Percentiles rank a stretch among this genome's conserved stretches.
Conservation (phyloP, 2,329 filamentous ascomycete species). For the Didymosphaeria variabile region DNA sequence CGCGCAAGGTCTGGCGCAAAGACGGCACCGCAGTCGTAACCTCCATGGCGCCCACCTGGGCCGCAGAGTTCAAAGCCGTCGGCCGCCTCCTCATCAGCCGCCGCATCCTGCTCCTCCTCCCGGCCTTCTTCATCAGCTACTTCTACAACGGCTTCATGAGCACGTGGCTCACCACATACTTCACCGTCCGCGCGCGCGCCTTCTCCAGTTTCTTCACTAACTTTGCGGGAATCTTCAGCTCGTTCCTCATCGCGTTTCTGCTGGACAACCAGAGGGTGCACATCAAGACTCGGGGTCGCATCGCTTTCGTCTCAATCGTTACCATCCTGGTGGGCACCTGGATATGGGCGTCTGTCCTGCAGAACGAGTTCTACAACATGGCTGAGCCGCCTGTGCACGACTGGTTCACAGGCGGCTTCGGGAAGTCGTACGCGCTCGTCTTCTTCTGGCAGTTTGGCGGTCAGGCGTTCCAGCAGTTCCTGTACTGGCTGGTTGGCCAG, state of each 20-base stretch:
- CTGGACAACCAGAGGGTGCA: conserved; percentile 45
- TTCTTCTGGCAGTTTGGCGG: conserved; percentile 50
- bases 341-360: conserved; percentile 47
- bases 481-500: conserved; percentile 50
- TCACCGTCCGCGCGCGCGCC: conserved; percentile 46
- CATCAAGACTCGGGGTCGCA: conserved; percentile 44
- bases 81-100: conserved; percentile 42
- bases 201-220: conserved; percentile 50
- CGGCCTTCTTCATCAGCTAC: conserved; percentile 50
- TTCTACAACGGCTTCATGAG: conserved; percentile 50
- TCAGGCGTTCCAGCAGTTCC: conserved; percentile 49
- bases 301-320: conserved; percentile 41
- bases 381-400: conserved; percentile 39
- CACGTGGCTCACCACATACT: conserved; percentile 47
- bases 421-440: conserved; percentile 43
- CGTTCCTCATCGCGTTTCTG: conserved; percentile 44
- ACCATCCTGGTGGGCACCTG: conserved; percentile 44
- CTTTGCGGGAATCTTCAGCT: conserved; percentile 48
- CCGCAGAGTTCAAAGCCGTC: conserved; percentile 41
- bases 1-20: conserved; percentile 55
- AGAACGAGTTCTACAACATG: conserved; percentile 44
- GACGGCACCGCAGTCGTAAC: conserved; percentile 51
- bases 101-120: conserved; percentile 43
- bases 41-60: conserved; percentile 34
- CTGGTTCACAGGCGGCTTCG: conserved; percentile 47